Base-by-base conservation (phyloP, 2,329 filamentous ascomycete genomes). In the Pseudopyrenochaeta lycopersici region DNA sequence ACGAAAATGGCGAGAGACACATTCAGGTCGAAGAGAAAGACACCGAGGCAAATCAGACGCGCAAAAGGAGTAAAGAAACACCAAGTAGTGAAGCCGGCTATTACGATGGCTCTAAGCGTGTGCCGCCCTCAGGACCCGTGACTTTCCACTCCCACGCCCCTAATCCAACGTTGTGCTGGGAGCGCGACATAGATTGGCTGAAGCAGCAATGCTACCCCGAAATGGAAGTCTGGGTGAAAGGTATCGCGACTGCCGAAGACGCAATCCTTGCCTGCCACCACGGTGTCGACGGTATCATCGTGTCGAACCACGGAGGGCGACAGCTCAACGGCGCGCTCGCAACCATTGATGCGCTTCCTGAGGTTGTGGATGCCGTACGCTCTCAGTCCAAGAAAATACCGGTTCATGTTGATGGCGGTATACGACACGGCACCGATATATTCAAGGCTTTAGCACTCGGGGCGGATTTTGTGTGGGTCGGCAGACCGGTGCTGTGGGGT, bases 391-490 rank as follows among this genome's bases (percentile, higher is more conserved):
- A 51, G 15, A 67, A 56, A 17, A 64, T 70, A 1, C 92, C 97
- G 72, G 84, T 98, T 15, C 98, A 85, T 76, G 81, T 98, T 44
- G 95, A 98, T 74, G 94, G 95, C 18, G 94, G 94, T 38, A 84
- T 97, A 39, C 86, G 93, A 36, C 87, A 94, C 39, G 92, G 90
- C 6, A 96, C 93, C 0, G 95, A 98, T 74, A 92, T 98, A 56
- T 85, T 98, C 76, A 98, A 98, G 80, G 94, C 93, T 11, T 81
- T 98, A 7, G 97, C 92, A 71, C 84, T 98, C 0, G 95, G 95
- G 32, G 95, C 94, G 20, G 91, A 86, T 70, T 94, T 92, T 39
- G 92, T 98, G 1, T 95, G 94, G 47, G 52, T 76, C 4, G 73
- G 73, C 1, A 47, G 73, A 18, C 65, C 71, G 6, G 12, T 90